Conservation (phyloP, 1,139 yeast genomes). For the Magnusiomyces fungicola region DNA sequence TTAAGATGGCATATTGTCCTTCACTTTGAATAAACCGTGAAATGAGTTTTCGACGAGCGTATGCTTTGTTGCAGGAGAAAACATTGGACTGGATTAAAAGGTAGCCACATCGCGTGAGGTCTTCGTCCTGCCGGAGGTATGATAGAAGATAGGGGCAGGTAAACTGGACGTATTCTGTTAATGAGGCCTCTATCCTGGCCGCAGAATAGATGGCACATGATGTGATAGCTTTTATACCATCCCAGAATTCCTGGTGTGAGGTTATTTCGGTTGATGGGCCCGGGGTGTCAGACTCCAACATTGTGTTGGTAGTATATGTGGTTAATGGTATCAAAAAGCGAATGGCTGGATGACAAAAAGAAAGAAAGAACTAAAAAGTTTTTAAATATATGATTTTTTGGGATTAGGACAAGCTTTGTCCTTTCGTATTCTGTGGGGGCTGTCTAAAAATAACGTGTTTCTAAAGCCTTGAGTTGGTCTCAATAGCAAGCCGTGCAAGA, state of each 20-base stretch:
- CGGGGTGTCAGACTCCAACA: too few relatives aligned
- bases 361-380: too few relatives aligned
- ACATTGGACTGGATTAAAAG: conserved; percentile 27
- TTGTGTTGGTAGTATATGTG: too few relatives aligned
- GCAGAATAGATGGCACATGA: conserved; percentile 26
- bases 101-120: conserved; percentile 28
- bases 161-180: conserved; percentile 25
- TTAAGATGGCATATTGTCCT: conserved; percentile 19
- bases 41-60: conserved; percentile 29
- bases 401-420: too few relatives aligned
- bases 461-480: too few relatives aligned
- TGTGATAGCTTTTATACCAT: conserved; percentile 24
- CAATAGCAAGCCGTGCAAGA: too few relatives aligned
- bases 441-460: too few relatives aligned
- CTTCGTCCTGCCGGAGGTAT: conserved; percentile 28
- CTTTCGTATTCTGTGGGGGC: too few relatives aligned
- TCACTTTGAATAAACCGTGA: conserved; percentile 16
- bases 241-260: not conserved
- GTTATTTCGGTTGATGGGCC: too few relatives aligned
- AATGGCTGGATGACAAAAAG: too few relatives aligned
- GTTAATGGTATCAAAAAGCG: too few relatives aligned
- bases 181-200: conserved; percentile 22
- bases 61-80: conserved; percentile 28
- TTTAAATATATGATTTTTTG: too few relatives aligned
- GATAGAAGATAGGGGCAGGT: conserved; percentile 28